Conservation (phyloP, 805 yeast species). For the Candida nonsorbophila region DNA sequence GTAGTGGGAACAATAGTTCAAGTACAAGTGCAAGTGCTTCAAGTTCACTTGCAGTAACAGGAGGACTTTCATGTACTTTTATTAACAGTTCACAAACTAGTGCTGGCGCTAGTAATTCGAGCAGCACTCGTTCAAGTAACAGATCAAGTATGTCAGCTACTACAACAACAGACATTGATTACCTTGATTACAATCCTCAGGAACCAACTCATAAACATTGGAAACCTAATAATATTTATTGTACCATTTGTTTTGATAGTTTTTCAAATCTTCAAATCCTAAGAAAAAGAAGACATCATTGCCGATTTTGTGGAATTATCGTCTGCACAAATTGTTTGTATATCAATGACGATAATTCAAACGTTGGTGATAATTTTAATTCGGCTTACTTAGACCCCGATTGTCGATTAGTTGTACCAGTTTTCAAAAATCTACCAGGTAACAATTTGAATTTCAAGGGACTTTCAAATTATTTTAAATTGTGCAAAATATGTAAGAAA, state of each 20-base stretch:
- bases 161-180: background rate
- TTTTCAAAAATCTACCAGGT: slow-evolving; percentile 16
- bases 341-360: slow-evolving; percentile 5
- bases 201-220: slow-evolving; percentile 53
- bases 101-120: slow-evolving; percentile 1
- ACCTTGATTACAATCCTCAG: slow-evolving; percentile 7
- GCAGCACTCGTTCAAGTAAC: slow-evolving; percentile 10
- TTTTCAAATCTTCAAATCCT: slow-evolving; percentile 28
- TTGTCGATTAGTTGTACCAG: slow-evolving; percentile 34
- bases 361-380: background rate
- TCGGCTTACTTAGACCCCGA: slow-evolving; percentile 15
- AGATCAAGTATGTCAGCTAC: slow-evolving; percentile 4
- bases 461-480: slow-evolving; percentile 11
- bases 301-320: slow-evolving; percentile 47
- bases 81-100: too few relatives aligned
- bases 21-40: too few relatives aligned
- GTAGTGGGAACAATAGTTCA: too few relatives aligned
- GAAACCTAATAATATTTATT: slow-evolving; percentile 41
- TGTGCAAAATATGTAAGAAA: slow-evolving; percentile 27
- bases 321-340: slow-evolving; percentile 33
- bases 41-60: too few relatives aligned
- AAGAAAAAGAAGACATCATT: slow-evolving; percentile 41
- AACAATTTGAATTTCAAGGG: background rate
- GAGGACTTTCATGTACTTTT: too few relatives aligned
- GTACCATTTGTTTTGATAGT: slow-evolving; percentile 36